phyloP scores from a whole-genome alignment of 768 basidiomycete genomes.

The Pulveroboletus sp. region DNA sequence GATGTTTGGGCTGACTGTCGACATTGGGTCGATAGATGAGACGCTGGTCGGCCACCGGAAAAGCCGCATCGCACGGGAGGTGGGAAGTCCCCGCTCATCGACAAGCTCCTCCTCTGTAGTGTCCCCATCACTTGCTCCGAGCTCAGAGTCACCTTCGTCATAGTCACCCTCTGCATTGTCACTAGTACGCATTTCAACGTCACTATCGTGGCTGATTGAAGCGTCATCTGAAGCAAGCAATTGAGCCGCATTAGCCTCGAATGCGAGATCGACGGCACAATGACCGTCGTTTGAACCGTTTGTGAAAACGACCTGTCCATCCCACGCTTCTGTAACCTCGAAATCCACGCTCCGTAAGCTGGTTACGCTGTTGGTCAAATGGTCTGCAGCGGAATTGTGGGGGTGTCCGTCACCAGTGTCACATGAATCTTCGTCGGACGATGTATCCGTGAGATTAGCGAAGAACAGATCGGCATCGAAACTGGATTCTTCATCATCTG shows the following conservation, averaged over 20 bases:
- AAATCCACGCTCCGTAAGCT: constrained; percentile 41
- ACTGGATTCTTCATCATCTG: constrained; percentile 69
- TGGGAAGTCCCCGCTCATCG: constrained; percentile 67
- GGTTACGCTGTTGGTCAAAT: constrained; percentile 23
- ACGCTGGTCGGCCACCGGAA: constrained; percentile 62
- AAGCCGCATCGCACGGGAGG: constrained; percentile 68
- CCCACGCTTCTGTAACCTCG: constrained; percentile 68
- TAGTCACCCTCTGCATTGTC: constrained; percentile 24
- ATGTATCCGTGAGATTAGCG: constrained; percentile 63
- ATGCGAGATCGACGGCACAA: constrained; percentile 61
- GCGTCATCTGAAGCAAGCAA: constrained; percentile 46
- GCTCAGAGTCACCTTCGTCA: constrained; percentile 43
- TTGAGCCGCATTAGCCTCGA: constrained; percentile 57
- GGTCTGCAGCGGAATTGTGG: constrained; percentile 30
- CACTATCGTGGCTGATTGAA: constrained; percentile 47
- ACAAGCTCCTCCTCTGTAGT: constrained; percentile 84
- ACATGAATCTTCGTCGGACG: constrained; percentile 31
- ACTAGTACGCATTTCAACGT: constrained; percentile 45
- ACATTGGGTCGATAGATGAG: constrained; percentile 67
- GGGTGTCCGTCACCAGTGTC: constrained; percentile 46
- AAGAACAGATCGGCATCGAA: constrained; percentile 86
- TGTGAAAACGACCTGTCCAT: constrained; percentile 70
- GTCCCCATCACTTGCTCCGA: constrained; percentile 60
- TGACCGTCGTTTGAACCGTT: constrained; percentile 50
- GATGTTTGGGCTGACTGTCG: constrained; percentile 60